phyloP scores from a whole-genome alignment of 2,329 filamentous ascomycete genomes.

The Hymenoscyphus fraxineus region DNA sequence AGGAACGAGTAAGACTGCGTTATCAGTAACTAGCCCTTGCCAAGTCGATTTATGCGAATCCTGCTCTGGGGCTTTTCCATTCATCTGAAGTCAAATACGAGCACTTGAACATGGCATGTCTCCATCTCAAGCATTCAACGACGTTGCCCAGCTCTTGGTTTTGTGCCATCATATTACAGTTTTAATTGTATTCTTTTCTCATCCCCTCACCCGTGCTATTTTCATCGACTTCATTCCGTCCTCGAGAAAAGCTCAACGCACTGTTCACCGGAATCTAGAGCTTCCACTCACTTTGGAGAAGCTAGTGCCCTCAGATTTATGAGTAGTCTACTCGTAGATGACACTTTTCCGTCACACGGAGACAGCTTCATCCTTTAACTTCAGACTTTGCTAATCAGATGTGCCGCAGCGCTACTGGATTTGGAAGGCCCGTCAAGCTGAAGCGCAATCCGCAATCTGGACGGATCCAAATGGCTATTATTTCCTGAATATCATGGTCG shows the following conservation, averaged over 20 bases:
- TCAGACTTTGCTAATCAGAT: not conserved
- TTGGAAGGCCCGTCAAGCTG: constrained; percentile 64
- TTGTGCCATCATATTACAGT: not conserved
- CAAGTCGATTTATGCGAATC: not conserved
- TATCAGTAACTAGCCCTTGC: not conserved
- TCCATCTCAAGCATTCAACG: not conserved
- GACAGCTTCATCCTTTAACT: not conserved
- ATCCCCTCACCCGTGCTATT: not conserved
- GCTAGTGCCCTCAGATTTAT: not conserved
- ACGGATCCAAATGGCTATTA: constrained; percentile 65
- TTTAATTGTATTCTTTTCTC: not conserved
- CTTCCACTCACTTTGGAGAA: not conserved
- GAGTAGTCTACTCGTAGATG: not conserved
- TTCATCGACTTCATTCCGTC: not conserved
- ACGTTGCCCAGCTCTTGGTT: not conserved
- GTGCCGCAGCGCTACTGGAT: constrained; percentile 7
- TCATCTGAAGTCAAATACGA: not conserved
- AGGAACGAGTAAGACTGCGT: not conserved
- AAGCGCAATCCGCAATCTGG: constrained; percentile 61
- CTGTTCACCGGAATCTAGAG: not conserved
- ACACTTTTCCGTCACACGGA: not conserved
- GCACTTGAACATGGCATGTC: not conserved
- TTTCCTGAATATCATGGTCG: constrained; percentile 73
- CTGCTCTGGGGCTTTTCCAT: not conserved
- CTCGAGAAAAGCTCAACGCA: not conserved